Conservation (phyloP, 768 basidiomycete species). For the Mycena epipterygia region DNA sequence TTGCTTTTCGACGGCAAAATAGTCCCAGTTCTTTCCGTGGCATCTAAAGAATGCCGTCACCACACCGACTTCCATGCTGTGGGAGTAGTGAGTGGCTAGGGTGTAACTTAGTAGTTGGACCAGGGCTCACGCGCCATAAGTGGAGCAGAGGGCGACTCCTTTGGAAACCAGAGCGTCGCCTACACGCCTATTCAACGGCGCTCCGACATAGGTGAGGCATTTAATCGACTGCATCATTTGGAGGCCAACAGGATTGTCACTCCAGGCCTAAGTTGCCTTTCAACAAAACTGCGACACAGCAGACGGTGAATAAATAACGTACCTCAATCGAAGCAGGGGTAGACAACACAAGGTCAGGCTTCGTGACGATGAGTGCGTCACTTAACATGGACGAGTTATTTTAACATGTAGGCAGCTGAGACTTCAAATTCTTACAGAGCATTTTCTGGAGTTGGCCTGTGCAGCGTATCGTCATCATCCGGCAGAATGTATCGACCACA, state of each 20-base stretch:
- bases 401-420: too few relatives aligned
- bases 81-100: too few relatives aligned
- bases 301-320: too few relatives aligned
- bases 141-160: conserved; percentile 15
- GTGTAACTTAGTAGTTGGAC: not conserved
- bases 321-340: conserved; percentile 17
- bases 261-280: conserved; percentile 11
- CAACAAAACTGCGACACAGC: not conserved
- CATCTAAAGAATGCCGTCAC: not conserved
- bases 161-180: conserved; percentile 17
- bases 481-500: not conserved
- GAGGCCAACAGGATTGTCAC: conserved; percentile 1
- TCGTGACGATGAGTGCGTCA: not conserved
- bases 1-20: not conserved
- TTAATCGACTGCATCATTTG: conserved; percentile 12
- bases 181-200: conserved; percentile 16
- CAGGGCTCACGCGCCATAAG: conserved; percentile 19
- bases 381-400: not conserved
- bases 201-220: conserved; percentile 6
- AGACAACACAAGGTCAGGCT: conserved; percentile 4
- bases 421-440: conserved; percentile 17
- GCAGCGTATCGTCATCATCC: not conserved
- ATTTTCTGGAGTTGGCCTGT: conserved; percentile 12
- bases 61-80: conserved; percentile 21
- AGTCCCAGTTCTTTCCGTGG: conserved; percentile 26